Conservation (phyloP, 257 asterid species). For the Nicotiana knightiana region DNA sequence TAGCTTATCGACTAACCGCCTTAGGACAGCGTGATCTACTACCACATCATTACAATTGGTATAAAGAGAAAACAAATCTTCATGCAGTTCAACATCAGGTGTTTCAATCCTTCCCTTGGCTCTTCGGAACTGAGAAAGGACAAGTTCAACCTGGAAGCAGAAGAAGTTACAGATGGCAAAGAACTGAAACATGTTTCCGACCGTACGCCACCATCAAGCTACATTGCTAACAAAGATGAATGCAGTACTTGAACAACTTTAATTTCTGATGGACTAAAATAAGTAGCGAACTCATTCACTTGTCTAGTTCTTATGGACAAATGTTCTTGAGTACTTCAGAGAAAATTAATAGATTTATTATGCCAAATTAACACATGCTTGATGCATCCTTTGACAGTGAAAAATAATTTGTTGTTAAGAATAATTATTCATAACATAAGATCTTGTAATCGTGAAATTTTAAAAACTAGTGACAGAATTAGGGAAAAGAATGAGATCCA, state of each 20-base stretch:
- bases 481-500: background rate
- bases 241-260: background rate
- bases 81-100: slow-evolving; percentile 69
- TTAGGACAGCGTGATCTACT: slow-evolving; percentile 45
- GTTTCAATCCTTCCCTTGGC: slow-evolving; percentile 89
- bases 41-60: slow-evolving; percentile 33
- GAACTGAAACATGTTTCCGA: background rate
- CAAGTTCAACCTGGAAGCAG: slow-evolving; percentile 77
- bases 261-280: background rate
- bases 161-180: background rate
- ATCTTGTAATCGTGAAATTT: background rate
- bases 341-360: background rate
- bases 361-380: background rate
- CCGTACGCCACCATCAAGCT: background rate
- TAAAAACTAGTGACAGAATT: background rate
- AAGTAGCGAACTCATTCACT: background rate
- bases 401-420: background rate
- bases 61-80: slow-evolving; percentile 67
- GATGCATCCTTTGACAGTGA: background rate
- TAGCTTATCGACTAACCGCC: slow-evolving; percentile 69
- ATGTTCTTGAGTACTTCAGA: background rate
- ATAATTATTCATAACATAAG: background rate
- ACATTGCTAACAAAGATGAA: background rate
- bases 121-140: slow-evolving; percentile 90
- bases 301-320: background rate